phyloP scores from a whole-genome alignment of 2,329 filamentous ascomycete species.

The Remersonia thermophila region DNA sequence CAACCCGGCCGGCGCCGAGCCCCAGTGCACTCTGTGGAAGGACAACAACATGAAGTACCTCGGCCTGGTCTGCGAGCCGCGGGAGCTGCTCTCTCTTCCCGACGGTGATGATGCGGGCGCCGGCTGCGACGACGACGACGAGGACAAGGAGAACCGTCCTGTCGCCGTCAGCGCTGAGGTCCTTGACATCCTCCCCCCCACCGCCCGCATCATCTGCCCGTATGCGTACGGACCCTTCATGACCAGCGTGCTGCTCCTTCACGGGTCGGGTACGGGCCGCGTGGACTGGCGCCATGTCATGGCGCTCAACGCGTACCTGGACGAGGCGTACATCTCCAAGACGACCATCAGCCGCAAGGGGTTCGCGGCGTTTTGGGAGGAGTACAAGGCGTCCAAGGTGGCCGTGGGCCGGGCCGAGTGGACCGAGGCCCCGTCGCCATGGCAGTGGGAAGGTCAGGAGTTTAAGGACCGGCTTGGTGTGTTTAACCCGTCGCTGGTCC shows the following conservation, averaged over 20 bases:
- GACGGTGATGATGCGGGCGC: too few species aligned
- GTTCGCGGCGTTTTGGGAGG: conserved; percentile 3
- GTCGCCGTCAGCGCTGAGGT: too few species aligned
- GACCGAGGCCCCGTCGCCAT: conserved; percentile 1
- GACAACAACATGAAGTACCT: too few species aligned
- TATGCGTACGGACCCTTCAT: neutral
- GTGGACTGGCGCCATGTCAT: neutral
- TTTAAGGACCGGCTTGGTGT: conserved; percentile 1
- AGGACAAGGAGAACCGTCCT: too few species aligned
- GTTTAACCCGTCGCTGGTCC: neutral
- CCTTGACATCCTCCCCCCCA: neutral
- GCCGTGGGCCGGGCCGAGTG: too few species aligned
- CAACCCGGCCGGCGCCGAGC: neutral
- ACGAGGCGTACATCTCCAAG: neutral
- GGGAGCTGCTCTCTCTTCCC: too few species aligned
- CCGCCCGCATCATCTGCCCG: too few species aligned
- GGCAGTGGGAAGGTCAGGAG: conserved; percentile 2
- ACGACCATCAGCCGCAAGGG: neutral
- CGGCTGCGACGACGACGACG: too few species aligned
- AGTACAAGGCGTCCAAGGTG: too few species aligned
- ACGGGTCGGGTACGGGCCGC: conserved; percentile 6
- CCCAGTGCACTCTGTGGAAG: neutral
- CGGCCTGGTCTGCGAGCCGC: too few species aligned
- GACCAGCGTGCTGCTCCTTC: conserved; percentile 4
- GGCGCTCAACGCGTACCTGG: conserved; percentile 6